Conservation (phyloP, 768 basidiomycete species). For the Xerocomellus intermedius region DNA sequence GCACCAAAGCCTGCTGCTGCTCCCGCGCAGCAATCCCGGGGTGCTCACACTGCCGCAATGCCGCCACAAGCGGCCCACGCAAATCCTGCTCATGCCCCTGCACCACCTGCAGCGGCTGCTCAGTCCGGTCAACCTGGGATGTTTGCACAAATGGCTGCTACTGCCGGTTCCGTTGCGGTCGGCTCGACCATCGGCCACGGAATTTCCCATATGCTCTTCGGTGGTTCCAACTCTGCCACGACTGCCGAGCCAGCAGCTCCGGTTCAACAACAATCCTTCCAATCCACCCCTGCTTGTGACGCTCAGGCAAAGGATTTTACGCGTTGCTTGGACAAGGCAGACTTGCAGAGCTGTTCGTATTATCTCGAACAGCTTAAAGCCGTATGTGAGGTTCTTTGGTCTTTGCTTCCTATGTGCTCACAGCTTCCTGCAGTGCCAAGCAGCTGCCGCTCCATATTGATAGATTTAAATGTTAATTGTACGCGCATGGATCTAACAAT, state of each 20-base stretch:
- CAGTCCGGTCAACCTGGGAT: constrained; percentile 64
- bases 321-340: constrained; percentile 78
- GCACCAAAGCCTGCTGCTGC: constrained; percentile 54
- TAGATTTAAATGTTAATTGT: constrained; percentile 11
- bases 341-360: constrained; percentile 77
- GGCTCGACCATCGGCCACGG: constrained; percentile 90
- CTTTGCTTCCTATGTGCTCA: constrained; percentile 10
- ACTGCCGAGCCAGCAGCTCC: constrained; percentile 51
- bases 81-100: constrained; percentile 42
- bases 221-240: constrained; percentile 50
- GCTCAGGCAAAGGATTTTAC: constrained; percentile 87
- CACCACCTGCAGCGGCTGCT: constrained; percentile 36
- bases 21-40: constrained; percentile 43
- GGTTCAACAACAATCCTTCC: constrained; percentile 46
- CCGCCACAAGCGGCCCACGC: constrained; percentile 41
- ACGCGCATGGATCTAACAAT: constrained; percentile 7
- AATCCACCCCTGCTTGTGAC: constrained; percentile 56
- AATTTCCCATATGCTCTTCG: constrained; percentile 88
- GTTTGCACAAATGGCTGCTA: constrained; percentile 83
- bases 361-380: constrained; percentile 88
- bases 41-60: constrained; percentile 50
- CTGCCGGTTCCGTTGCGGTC: constrained; percentile 86
- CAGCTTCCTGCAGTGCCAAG: constrained; percentile 56
- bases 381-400: constrained; percentile 43
- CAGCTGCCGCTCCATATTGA: constrained; percentile 63